These are phyloP conservation scores for Neurospora intermedia DNA, from an alignment of 495 filamentous ascomycete species.

Conservation along the genomic window DNA sequence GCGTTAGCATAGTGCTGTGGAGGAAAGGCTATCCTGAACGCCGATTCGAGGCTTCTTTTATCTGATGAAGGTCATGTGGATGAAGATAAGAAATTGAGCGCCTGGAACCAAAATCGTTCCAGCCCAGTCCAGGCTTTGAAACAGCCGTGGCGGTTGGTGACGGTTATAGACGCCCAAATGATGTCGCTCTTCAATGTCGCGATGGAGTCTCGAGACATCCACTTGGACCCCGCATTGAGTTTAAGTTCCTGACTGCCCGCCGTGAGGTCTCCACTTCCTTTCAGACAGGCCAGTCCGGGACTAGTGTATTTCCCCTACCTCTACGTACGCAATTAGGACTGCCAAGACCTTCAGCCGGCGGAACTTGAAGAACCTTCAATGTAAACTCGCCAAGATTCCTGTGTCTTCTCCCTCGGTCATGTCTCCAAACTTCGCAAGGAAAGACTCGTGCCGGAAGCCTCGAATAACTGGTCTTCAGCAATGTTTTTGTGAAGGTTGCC, in stretches of 20 bases:
- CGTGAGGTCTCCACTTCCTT: neutral
- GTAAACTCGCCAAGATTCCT: neutral
- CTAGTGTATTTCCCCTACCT: neutral
- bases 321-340: neutral
- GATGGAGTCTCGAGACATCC: neutral
- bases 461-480: neutral
- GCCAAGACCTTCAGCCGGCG: neutral
- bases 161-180: neutral
- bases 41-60: neutral
- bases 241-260: neutral
- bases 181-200: neutral
- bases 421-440: neutral
- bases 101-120: neutral
- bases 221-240: neutral
- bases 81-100: neutral
- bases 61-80: neutral
- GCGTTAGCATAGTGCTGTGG: neutral
- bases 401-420: neutral
- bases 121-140: neutral
- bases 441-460: neutral
- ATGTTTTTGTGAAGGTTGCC: neutral
- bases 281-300: neutral
- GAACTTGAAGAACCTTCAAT: neutral
- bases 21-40: neutral
- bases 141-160: neutral